Evolutionary conservation across 441 rosid genomes (phyloP).

Genomic region (Arabidopsis hybrid): DNA sequence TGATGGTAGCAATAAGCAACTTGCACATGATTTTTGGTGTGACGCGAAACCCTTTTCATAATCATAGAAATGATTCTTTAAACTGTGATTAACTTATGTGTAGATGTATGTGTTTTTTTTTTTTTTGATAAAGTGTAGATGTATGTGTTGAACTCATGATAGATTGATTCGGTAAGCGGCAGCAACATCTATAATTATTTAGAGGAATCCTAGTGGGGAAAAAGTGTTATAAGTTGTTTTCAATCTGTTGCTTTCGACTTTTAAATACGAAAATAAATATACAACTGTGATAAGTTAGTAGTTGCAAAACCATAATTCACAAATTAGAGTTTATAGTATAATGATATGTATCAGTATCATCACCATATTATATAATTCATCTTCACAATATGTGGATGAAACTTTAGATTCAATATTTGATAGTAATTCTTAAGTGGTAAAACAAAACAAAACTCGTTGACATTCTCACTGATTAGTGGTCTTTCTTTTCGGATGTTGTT

Average conservation of each 20-base stretch:
- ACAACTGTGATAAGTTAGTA: background rate
- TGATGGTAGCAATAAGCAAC: background rate
- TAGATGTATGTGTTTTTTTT: no score
- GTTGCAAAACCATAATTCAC: background rate
- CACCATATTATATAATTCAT: no score
- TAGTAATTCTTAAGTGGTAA: no score
- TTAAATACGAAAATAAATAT: background rate
- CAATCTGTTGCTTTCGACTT: background rate
- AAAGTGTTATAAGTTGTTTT: constrained; percentile 4
- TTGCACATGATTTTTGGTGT: constrained; percentile 1
- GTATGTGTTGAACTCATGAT: background rate
- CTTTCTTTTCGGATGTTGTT: constrained; percentile 15
- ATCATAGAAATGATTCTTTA: background rate
- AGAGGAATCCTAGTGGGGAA: background rate
- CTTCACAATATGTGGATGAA: background rate
- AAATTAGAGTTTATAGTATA: background rate
- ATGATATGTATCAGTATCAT: background rate
- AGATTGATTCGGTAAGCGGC: background rate
- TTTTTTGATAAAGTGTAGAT: no score
- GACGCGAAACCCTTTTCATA: background rate
- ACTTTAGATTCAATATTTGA: no score
- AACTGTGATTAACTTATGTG: background rate
- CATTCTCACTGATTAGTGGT: constrained; percentile 4
- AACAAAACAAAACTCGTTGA: constrained; percentile 1
- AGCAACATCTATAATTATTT: background rate